Base-by-base conservation (phyloP, 176 grass and related monocot species). In the Elymus sibiricus region DNA sequence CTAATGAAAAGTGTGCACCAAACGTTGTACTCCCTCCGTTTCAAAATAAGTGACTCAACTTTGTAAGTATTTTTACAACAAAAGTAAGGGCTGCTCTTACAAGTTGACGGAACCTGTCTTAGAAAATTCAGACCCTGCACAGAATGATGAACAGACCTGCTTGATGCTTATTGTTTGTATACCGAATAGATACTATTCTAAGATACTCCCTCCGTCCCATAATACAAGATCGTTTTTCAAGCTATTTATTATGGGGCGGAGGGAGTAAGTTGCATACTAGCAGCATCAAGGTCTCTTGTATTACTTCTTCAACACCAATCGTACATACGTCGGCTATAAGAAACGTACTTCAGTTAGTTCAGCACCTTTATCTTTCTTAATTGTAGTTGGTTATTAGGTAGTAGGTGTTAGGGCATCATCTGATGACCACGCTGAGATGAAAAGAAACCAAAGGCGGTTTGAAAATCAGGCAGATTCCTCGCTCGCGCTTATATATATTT, bases 391-490 rank as follows among this genome's bases (percentile, higher is more conserved):
- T 84, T 87, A 32, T 49, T 51, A 47, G 78, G 29, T 29, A 29
- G 70, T 49, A 75, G 70, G 78, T 77, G 83, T 28, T 86, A 63
- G 47, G 70, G 73, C 47, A 80, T n/a, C 81, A 63, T n/a, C 63
- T 34, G 29, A 73, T 86, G 31, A 67, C 32, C 79, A 87, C 38
- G 61, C 61, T 29, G 56, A 53, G 28, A 69, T 84, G 49, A 58
- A 87, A 90, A 87, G 3, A 84, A 84, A 63, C 68, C 39, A 40
- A 22, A 51, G 60, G 16, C 49, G 11, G 28, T 84, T 81, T 84
- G 81, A 81, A 87, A 91, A 69, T 53, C 8, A n/a, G 17, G 70
- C 24, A 85, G 77, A 88, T 85, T 88, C 82, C 9, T 88, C 76
- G 38, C 49, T 5, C 63, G 29, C 14, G 49, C 82, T 42, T 53